Evolutionary conservation across 495 filamentous ascomycete species (phyloP), one percentile per base, ranked within the genome.

Genomic region (Astrothelium subdiscretum): DNA sequence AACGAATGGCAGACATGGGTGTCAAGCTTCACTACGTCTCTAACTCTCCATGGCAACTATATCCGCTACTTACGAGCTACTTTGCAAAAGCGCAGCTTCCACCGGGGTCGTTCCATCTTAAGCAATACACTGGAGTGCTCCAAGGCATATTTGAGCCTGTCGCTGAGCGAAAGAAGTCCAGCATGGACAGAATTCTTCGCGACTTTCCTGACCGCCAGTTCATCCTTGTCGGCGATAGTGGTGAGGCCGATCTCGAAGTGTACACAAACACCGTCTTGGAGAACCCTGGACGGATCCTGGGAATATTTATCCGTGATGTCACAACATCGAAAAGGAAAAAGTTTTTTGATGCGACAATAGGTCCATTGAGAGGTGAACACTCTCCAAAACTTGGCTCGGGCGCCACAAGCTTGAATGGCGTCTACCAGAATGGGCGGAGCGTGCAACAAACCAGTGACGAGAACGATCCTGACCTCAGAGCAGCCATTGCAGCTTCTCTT

Each of bases 71-170:
- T 10, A 85, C 87, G 3, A 87, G 82, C 31, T 97, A 86, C 69
- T 95, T 97, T 72, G 82, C 86, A 66, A 68, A 83, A 44, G 89
- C 89, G 11, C 88, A 88, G 6, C 76, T 99, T 15, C 94, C 94
- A 0, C 83, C 82, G 12, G 94, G 92, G 1, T 94, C 90, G 0
- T 87, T 96, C 67, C 95, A 99, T 69, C 72, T 99, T 66, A 99
- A 99, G 73, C 88, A 92, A 60, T 99, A 97, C 73, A 85, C 80
- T 58, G 94, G 94, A 31, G 94, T 97, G 88, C 78, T 99, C 1
- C 91, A 96, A 73, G 94, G 94, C 0, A 96, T 99, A 44, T 97
- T 99, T 66, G 94, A 99, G 74, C 95, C 94, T 22, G 94, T 95
- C 2, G 90, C 92, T 0, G 94, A 97, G 73, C 78, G 92, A 48